Evolutionary conservation across 2,329 filamentous ascomycete species (phyloP).

Genomic region (Neocatenulostroma microsporum): DNA sequence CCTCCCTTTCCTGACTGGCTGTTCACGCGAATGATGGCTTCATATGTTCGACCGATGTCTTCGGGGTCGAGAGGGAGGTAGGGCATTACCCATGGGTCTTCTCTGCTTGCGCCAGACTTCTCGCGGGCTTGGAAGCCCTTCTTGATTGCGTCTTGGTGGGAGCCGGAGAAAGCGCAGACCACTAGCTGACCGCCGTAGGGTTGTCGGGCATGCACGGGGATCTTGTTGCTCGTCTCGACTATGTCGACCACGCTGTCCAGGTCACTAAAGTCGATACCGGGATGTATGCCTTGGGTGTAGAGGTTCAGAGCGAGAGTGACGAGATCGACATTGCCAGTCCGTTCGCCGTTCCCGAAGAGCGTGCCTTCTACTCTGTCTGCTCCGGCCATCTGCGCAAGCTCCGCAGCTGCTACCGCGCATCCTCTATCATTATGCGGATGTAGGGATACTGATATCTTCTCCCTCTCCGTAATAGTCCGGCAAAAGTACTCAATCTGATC

Average conservation of each 20-base stretch:
- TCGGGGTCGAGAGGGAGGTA: conserved; percentile 89
- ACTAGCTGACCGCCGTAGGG: conserved; percentile 88
- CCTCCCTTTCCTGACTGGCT: conserved; percentile 93
- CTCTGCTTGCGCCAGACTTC: conserved; percentile 48
- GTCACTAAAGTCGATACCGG: conserved; percentile 84
- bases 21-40: conserved; percentile 96
- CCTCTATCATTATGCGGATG: conserved; percentile 95
- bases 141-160: conserved; percentile 93
- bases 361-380: conserved; percentile 92
- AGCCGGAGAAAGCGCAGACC: conserved; percentile 85
- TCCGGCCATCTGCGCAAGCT: conserved; percentile 92
- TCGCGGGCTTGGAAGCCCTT: conserved; percentile 72
- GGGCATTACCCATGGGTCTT: conserved; percentile 73
- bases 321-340: conserved; percentile 91
- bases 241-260: conserved; percentile 77
- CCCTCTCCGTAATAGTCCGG: conserved; percentile 69
- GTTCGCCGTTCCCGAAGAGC: conserved; percentile 88
- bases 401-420: conserved; percentile 79
- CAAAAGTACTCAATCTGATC: conserved; percentile 97
- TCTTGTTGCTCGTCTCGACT: conserved; percentile 90
- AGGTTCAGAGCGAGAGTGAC: conserved; percentile 89
- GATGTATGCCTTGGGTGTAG: conserved; percentile 85
- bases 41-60: conserved; percentile 94
- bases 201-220: conserved; percentile 79
- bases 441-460: conserved; percentile 81